Conservation (phyloP, 371 early-diverging fungal species). For the Rhizoclosmatium hyalinum region DNA sequence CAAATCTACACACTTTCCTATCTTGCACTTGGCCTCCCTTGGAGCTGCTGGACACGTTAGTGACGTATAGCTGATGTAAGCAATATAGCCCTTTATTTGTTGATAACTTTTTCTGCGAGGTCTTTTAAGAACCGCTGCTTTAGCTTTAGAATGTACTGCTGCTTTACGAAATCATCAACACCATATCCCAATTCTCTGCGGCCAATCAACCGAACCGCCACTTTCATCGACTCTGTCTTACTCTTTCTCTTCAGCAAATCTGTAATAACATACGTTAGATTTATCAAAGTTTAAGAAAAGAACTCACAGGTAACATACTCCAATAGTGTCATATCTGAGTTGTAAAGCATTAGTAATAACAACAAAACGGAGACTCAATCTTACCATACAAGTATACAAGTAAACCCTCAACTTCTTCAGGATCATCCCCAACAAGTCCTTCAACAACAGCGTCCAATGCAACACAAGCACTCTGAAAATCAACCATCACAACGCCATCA, state of each 20-base stretch:
- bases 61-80: too few relatives aligned
- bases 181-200: slow-evolving; percentile 8
- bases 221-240: slow-evolving; percentile 12
- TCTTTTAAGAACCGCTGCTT: slow-evolving; percentile 2
- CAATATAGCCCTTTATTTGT: too few relatives aligned
- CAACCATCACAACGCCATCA: background rate
- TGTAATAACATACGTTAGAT: background rate
- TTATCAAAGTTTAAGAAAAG: background rate
- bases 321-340: slow-evolving; percentile 11
- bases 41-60: too few relatives aligned
- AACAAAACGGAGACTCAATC: slow-evolving; percentile 4
- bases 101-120: background rate
- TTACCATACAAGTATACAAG: slow-evolving; percentile 14
- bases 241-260: slow-evolving; percentile 9
- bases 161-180: background rate
- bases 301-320: slow-evolving; percentile 23
- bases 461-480: slow-evolving; percentile 3
- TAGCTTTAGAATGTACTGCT: background rate
- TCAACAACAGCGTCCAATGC: slow-evolving; percentile 17
- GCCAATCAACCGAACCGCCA: slow-evolving; percentile 11
- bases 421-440: background rate
- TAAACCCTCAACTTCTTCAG: background rate
- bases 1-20: too few relatives aligned
- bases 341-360: background rate
- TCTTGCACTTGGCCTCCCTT: too few relatives aligned